Evolutionary conservation across 106 monocot species (phyloP).

Genomic region (Allium cepa): DNA sequence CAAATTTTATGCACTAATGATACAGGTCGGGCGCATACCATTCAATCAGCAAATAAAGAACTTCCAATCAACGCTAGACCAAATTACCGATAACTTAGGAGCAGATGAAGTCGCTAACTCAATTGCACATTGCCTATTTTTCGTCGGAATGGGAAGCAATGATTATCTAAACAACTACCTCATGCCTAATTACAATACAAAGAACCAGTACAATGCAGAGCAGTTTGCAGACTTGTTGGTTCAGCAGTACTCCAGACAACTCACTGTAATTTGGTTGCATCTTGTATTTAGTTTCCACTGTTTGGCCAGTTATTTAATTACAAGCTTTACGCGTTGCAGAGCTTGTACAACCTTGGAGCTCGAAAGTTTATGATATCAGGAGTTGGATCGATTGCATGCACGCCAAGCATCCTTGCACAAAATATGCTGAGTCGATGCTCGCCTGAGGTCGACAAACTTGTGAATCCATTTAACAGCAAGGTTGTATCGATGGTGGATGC

Average conservation of each 20-base stretch:
- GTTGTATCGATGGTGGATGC: conserved; percentile 53
- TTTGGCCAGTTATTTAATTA: no score
- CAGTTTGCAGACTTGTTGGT: conserved; percentile 67
- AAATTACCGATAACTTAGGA: conserved; percentile 38
- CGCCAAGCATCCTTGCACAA: conserved; percentile 74
- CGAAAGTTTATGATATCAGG: conserved; percentile 55
- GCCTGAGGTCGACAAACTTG: conserved; percentile 52
- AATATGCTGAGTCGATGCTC: conserved; percentile 28
- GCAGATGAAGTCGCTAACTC: conserved; percentile 1
- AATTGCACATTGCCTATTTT: conserved; percentile 53
- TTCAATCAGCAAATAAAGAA: conserved; percentile 85
- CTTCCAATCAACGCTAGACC: conserved; percentile 64
- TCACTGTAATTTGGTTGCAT: conserved; percentile 29
- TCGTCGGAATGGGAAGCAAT: conserved; percentile 88
- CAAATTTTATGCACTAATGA: no score
- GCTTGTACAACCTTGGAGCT: conserved; percentile 76
- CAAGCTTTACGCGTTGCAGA: conserved; percentile 14
- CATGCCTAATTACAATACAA: conserved; percentile 67
- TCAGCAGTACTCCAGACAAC: conserved; percentile 51
- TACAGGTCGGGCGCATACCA: conserved; percentile 63
- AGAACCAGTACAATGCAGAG: conserved; percentile 45
- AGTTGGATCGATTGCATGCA: conserved; percentile 66
- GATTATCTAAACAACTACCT: conserved; percentile 98
- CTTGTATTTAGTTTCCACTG: no score
- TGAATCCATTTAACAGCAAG: conserved; percentile 67